Base-by-base conservation (phyloP, 805 yeast species). In the Ogataea degrootiae region DNA sequence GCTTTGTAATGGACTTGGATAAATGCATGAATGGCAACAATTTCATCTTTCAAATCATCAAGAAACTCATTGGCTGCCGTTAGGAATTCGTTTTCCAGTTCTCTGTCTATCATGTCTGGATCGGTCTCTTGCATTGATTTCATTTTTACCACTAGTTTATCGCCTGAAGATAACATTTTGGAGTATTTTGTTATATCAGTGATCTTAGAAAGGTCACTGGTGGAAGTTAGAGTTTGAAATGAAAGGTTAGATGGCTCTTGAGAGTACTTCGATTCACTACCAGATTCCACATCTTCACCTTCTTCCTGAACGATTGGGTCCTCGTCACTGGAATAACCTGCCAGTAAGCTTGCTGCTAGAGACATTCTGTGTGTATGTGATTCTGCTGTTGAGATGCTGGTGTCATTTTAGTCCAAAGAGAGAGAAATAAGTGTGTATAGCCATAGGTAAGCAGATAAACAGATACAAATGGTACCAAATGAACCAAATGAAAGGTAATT, bases 1-100 rank as follows among this genome's bases (percentile, higher is more conserved):
- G 75, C 71, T 9, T 71, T 66, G 58, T 88, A 90, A 23, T 73
- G 71, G 0, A 73, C 59, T 42, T 72, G 76, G 35, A 85, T 65
- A 44, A 76, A 76, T 6, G 72, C 62, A 49, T 78, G 78, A 9
- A 85, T 58, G 3, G 70, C 49, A 0, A 64, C 53, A 5, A 85
- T 78, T 51, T 86, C 92, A 14, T 69, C 68, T 41, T 74, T 73
- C 2, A 86, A 71, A 6, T 79, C 74, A 11, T 74, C 73, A 0
- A 82, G 68, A n/a, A 77, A 56, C 39, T 73, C 78, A 61, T 84
- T 85, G 7, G 83, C 74, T 14, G 65, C 63, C 5, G 77, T 67
- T 11, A 87, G 63, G 29, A 85, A 74, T n/a, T 68, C 62, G 54
- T 75, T 73, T 53, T 81, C 82, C 9, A 67, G 68, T 23, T 59